Base-by-base conservation (phyloP, 495 filamentous ascomycete species). In the Penicillium alfredii region DNA sequence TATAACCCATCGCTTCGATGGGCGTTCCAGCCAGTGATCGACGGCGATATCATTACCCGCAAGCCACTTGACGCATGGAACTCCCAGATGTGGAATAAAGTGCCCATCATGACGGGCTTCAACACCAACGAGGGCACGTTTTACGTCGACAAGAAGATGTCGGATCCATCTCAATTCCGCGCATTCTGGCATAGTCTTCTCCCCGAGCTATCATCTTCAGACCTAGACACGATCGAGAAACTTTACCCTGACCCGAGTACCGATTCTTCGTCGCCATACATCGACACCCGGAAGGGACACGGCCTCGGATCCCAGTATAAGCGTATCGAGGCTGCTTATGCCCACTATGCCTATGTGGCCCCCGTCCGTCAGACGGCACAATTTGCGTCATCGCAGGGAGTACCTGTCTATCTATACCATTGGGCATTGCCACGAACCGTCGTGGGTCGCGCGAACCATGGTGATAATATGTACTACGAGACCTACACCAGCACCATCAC, bases 21-120 rank as follows among this genome's bases (percentile, higher is more conserved):
- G 79, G 68, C 79, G 6, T 84, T 81, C 51, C 79, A 82, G 43
- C 79, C 80, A 22, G 78, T 79, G 35, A 77, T 82, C 40, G 80
- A 82, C 43, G 53, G 56, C 8, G 67, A 71, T 5, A 49, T 78
- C 12, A 75, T 84, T 35, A 61, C 68, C 8, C 68, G 73, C 18
- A 61, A 72, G 6, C 78, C 80, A 14, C 58, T 79, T 17, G 64
- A 67, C 11, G 69, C 71, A 7, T 81, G 76, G 77, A 48, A 63
- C 20, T 51, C 71, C 0, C 60, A 66, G 10, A 45, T 61, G 9
- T 73, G 71, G 47, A 66, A 80, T 23, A 69, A 68, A 38, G 66
- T 83, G 14, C 77, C 80, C 12, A 71, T 82, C 8, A 46, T 84
- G 35, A 81, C 77, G 0, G 80, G 80, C 18, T 82, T 71, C 58